Percentiles rank a stretch among this genome's conserved stretches.
Conservation (phyloP, 371 early-diverging fungal genomes). For the Mucor sp. region DNA sequence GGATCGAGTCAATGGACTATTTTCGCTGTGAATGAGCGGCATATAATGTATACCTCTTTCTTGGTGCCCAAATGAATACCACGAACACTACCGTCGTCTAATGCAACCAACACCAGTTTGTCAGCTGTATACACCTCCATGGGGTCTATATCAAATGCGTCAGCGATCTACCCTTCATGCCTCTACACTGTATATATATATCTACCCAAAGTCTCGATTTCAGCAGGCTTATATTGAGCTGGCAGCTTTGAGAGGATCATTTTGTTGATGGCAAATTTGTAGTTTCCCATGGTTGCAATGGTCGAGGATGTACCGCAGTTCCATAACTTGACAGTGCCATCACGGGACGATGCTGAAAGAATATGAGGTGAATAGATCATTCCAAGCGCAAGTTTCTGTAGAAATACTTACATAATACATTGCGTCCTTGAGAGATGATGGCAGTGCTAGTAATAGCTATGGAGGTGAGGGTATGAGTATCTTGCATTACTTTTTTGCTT, state of each 20-base stretch:
- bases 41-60: constrained; percentile 45
- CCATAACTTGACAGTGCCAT: constrained; percentile 60
- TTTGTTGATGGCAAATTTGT: constrained; percentile 37
- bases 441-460: constrained; percentile 61
- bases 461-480: not conserved
- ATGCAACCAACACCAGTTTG: constrained; percentile 49
- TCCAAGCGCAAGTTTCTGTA: not conserved
- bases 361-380: not conserved
- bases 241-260: constrained; percentile 36
- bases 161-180: not conserved
- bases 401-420: constrained; percentile 54
- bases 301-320: constrained; percentile 52
- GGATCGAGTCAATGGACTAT: not conserved
- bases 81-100: constrained; percentile 47
- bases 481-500: not conserved
- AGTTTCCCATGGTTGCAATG: constrained; percentile 41
- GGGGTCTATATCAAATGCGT: constrained; percentile 29
- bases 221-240: constrained; percentile 16
- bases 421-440: constrained; percentile 57
- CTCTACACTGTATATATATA: not conserved
- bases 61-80: constrained; percentile 58
- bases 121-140: constrained; percentile 57
- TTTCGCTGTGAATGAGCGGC: not conserved
- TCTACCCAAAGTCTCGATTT: constrained; percentile 22
- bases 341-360: constrained; percentile 53